Percentiles rank a stretch among this genome's conserved stretches.
Evolutionary conservation across 1,284 basidiomycete genomes (phyloP).

Genomic region (Meira nashicola): DNA sequence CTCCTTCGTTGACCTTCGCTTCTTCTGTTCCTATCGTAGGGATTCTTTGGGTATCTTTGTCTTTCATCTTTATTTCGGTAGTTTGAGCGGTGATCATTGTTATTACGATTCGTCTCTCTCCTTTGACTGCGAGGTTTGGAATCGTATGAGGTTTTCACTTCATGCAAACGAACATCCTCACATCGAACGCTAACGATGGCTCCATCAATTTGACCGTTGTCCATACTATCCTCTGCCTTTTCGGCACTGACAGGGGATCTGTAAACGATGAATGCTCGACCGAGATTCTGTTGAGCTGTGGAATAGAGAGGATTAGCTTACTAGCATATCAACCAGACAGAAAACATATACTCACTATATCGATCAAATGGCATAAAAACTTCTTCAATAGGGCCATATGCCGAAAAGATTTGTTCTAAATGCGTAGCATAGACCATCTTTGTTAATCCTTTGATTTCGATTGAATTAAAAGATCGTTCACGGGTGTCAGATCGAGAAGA

Average conservation of each 20-base stretch:
- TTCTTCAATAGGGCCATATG: conserved; percentile 1
- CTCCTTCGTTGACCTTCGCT: not conserved
- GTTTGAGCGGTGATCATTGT: not conserved
- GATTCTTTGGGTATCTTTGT: not conserved
- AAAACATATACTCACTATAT: not conserved
- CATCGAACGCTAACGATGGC: conserved; percentile 1
- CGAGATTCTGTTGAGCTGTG: not conserved
- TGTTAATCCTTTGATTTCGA: conserved; percentile 4
- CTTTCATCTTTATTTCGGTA: not conserved
- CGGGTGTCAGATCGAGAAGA: not conserved
- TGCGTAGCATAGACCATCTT: conserved; percentile 2
- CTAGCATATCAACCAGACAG: not conserved
- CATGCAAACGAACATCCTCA: not conserved
- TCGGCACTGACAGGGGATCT: not conserved
- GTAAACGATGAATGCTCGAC: not conserved
- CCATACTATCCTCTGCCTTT: conserved; percentile 5
- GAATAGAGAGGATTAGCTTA: not conserved
- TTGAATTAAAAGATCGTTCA: not conserved
- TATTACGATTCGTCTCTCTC: not conserved
- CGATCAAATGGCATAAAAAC: not conserved
- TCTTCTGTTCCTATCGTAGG: not conserved
- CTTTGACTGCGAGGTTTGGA: not conserved
- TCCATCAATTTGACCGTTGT: conserved; percentile 10
- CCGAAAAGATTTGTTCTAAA: conserved; percentile 9
- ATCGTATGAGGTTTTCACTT: not conserved